phyloP scores from a whole-genome alignment of 176 grass and related monocot species.

The Echinochloa phyllopogon region DNA sequence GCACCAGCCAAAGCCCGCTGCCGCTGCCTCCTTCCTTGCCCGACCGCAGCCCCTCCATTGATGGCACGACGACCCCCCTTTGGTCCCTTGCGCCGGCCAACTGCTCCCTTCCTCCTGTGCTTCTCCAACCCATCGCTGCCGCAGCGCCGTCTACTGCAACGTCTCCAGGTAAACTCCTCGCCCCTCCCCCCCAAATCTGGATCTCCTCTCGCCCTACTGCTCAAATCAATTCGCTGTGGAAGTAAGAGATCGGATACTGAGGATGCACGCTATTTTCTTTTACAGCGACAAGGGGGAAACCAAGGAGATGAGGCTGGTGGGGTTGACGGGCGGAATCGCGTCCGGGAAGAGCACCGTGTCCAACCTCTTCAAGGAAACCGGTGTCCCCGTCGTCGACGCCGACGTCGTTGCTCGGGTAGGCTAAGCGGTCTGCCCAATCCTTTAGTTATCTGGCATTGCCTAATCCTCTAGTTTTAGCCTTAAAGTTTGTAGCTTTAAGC shows the following conservation, averaged over 20 bases:
- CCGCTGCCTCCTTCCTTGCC: too few species aligned
- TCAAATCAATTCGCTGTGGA: not conserved
- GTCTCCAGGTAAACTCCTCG: not conserved
- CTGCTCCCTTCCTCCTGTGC: not conserved
- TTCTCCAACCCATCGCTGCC: not conserved
- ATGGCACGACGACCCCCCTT: too few species aligned
- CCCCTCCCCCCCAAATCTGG: not conserved
- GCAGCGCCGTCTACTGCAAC: not conserved
- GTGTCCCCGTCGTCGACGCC: conserved; percentile 73
- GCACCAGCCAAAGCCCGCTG: too few species aligned
- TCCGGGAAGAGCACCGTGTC: conserved; percentile 94
- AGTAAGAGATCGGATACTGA: not conserved
- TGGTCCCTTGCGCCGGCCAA: too few species aligned
- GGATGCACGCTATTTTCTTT: too few species aligned
- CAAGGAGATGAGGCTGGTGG: conserved; percentile 74
- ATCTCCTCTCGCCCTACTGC: not conserved
- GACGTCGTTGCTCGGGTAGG: conserved; percentile 80
- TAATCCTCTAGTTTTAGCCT: not conserved
- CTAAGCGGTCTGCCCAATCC: not conserved
- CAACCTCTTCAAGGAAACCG: conserved; percentile 73
- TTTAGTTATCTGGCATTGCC: not conserved
- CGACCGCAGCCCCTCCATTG: too few species aligned
- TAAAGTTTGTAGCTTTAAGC: not conserved
- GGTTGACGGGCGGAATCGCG: conserved; percentile 77
- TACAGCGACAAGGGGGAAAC: not conserved